Percentiles rank a stretch among this genome's conserved stretches.
Conservation (phyloP, 768 basidiomycete species). For the Psilocybe tampanensis region DNA sequence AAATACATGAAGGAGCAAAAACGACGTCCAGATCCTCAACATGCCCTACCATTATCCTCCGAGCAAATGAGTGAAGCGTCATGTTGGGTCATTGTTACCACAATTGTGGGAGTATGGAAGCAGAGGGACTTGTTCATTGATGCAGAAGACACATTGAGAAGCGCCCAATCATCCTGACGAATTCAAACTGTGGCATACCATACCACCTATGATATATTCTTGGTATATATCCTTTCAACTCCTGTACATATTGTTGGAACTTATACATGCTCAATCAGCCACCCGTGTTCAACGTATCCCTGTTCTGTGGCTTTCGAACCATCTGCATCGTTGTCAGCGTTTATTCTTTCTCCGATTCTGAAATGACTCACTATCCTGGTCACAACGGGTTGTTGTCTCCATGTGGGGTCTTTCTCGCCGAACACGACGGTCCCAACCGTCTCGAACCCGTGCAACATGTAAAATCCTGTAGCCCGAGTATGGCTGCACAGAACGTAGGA, state of each 20-base stretch:
- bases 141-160: slow-evolving; percentile 54
- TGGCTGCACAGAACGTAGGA: slow-evolving; percentile 25
- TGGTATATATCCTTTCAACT: not conserved
- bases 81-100: slow-evolving; percentile 76
- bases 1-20: slow-evolving; percentile 32
- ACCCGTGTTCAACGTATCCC: not conserved
- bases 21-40: slow-evolving; percentile 11
- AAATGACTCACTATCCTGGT: slow-evolving; percentile 23
- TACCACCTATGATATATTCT: not conserved
- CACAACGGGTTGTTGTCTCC: slow-evolving; percentile 22
- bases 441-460: slow-evolving; percentile 25
- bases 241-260: not conserved
- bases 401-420: slow-evolving; percentile 26
- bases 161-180: not conserved
- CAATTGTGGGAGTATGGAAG: slow-evolving; percentile 70
- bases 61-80: slow-evolving; percentile 42
- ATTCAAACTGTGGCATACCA: not conserved
- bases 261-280: not conserved
- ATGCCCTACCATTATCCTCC: slow-evolving; percentile 3
- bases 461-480: slow-evolving; percentile 21
- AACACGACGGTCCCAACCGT: slow-evolving; percentile 18
- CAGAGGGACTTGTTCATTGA: slow-evolving; percentile 84
- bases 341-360: not conserved
- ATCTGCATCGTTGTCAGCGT: slow-evolving; percentile 15
- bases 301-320: slow-evolving; percentile 19